These are phyloP conservation scores for Coemansia sp. DNA, from an alignment of 192 early-diverging fungal species.

Conservation along the genomic window DNA sequence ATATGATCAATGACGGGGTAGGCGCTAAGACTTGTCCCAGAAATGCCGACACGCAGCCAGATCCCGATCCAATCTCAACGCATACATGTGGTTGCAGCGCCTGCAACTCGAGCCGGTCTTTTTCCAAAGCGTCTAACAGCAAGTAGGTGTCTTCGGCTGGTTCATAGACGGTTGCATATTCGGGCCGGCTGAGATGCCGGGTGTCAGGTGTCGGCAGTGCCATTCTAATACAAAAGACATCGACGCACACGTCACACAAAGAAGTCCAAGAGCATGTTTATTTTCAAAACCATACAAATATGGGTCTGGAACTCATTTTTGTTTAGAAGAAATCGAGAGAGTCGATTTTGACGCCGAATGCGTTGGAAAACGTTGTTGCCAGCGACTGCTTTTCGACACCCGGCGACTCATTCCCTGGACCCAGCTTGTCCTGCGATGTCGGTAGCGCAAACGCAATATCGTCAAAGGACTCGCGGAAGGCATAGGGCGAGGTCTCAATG, in stretches of 20 bases:
- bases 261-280: constrained; percentile 3
- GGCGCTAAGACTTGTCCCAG: constrained; percentile 48
- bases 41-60: constrained; percentile 83
- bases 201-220: constrained; percentile 74
- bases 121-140: constrained; percentile 87
- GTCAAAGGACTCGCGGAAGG: constrained; percentile 53
- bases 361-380: constrained; percentile 35
- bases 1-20: constrained; percentile 39
- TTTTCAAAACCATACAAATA: neutral
- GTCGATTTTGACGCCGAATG: constrained; percentile 46
- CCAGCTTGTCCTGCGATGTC: constrained; percentile 9
- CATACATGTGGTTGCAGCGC: constrained; percentile 61
- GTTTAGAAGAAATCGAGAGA: constrained; percentile 46
- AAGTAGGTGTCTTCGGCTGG: constrained; percentile 94
- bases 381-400: constrained; percentile 22
- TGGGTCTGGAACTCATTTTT: neutral
- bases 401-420: constrained; percentile 30
- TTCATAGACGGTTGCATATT: constrained; percentile 79
- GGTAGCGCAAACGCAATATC: constrained; percentile 50
- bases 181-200: constrained; percentile 61
- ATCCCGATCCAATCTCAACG: constrained; percentile 88
- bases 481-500: constrained; percentile 47
- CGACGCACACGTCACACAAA: too few species aligned
- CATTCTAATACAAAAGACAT: constrained; percentile 10
- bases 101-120: constrained; percentile 59